Percentiles rank a stretch among this genome's conserved stretches.
Evolutionary conservation across 2,329 filamentous ascomycete species (phyloP).

Genomic region (Sarocladiaceae sp.): DNA sequence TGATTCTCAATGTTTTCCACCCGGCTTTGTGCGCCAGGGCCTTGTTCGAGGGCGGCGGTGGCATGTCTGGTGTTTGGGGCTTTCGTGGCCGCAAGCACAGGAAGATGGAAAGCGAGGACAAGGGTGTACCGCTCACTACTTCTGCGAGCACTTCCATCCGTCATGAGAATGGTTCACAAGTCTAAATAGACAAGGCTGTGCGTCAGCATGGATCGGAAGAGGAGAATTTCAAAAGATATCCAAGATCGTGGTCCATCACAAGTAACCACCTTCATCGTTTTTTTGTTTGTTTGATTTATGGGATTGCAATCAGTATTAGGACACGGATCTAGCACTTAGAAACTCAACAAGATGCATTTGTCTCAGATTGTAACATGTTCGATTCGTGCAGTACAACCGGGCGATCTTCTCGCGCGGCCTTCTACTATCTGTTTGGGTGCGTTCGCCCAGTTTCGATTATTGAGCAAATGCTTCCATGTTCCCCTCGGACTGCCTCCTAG

Average conservation of each 20-base stretch:
- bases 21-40: constrained; percentile 13
- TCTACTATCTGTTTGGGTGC: too few species aligned
- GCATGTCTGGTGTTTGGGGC: constrained; percentile 22
- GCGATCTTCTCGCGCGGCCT: too few species aligned
- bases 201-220: too few species aligned
- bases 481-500: too few species aligned
- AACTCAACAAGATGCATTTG: not conserved
- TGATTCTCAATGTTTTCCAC: constrained; percentile 35
- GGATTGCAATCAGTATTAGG: not conserved
- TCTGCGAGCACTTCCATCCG: not conserved
- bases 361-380: too few species aligned
- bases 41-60: constrained; percentile 22
- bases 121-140: not conserved
- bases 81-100: constrained; percentile 13
- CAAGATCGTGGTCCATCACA: not conserved
- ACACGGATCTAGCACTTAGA: not conserved
- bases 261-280: not conserved
- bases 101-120: not conserved
- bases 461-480: too few species aligned
- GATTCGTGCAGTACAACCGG: too few species aligned
- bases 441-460: too few species aligned
- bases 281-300: not conserved
- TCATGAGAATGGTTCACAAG: not conserved
- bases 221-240: not conserved
- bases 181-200: not conserved